A percentile compares a stretch with the other conserved stretches of the same genome.
phyloP scores from a whole-genome alignment of 148 eudicot species.

The Nepenthes gracilis region DNA sequence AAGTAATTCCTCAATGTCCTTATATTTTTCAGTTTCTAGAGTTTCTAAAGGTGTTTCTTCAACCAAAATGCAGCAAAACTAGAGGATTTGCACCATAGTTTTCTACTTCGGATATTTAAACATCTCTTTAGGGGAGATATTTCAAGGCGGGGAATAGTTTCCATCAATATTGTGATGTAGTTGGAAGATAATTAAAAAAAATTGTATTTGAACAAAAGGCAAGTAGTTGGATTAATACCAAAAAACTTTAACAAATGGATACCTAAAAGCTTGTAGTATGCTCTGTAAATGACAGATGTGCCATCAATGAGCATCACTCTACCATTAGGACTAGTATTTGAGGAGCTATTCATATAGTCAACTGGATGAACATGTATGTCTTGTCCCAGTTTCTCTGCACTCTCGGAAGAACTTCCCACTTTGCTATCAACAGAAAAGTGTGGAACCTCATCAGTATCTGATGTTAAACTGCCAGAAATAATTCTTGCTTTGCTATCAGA shows the following conservation, averaged over 20 bases:
- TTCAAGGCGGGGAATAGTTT: background rate
- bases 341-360: constrained; percentile 6
- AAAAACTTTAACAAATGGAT: background rate
- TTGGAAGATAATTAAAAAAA: background rate
- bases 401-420: constrained; percentile 20
- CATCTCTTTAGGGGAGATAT: no score
- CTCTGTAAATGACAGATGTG: constrained; percentile 76
- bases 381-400: constrained; percentile 18
- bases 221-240: background rate
- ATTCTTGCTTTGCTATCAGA: constrained; percentile 3
- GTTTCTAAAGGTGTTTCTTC: no score
- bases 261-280: constrained; percentile 94
- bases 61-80: no score
- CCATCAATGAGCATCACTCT: constrained; percentile 98
- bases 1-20: no score
- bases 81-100: no score
- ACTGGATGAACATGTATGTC: constrained; percentile 19
- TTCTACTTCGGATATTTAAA: no score
- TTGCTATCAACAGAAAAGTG: constrained; percentile 18
- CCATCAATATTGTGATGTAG: background rate
- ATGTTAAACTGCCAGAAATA: constrained; percentile 5
- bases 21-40: no score
- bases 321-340: constrained; percentile 31
- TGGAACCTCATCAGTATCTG: constrained; percentile 10
- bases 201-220: no score